Conservation (phyloP, 164 flowering plant genomes). For the Amborella trichopoda region DNA sequence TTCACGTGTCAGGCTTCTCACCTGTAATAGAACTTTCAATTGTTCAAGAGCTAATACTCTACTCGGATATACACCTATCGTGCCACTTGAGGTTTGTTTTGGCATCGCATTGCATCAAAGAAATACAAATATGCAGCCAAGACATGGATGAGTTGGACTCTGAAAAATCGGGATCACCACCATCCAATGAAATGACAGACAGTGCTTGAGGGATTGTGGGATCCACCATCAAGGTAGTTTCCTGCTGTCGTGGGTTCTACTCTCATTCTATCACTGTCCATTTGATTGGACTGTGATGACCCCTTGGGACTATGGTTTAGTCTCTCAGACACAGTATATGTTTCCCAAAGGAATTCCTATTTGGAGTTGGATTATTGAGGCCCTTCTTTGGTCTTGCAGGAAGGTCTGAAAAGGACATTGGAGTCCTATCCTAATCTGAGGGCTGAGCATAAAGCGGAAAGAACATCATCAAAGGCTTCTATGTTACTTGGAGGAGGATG, state of each 20-base stretch:
- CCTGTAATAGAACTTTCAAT: slow-evolving; percentile 67
- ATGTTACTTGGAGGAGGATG: slow-evolving; percentile 63
- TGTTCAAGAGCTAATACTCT: slow-evolving; percentile 81
- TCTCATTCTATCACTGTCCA: slow-evolving; percentile 81
- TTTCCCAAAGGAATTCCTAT: too few species aligned
- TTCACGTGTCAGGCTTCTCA: slow-evolving; percentile 76
- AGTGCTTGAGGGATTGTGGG: too few species aligned
- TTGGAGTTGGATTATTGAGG: too few species aligned
- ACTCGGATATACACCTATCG: slow-evolving; percentile 77
- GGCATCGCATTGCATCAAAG: too few species aligned
- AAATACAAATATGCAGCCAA: too few species aligned
- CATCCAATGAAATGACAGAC: too few species aligned
- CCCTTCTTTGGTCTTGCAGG: slow-evolving; percentile 44
- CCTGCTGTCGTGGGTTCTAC: slow-evolving; percentile 80
- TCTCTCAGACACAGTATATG: too few species aligned
- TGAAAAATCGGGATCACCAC: too few species aligned
- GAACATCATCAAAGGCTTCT: slow-evolving; percentile 82
- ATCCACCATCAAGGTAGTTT: too few species aligned
- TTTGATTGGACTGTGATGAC: too few species aligned
- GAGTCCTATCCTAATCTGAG: slow-evolving; percentile 68
- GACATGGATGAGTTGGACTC: too few species aligned
- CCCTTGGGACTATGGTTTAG: too few species aligned
- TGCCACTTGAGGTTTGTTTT: slow-evolving; percentile 84
- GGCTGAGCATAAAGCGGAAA: slow-evolving; percentile 30
- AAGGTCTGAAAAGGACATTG: slow-evolving; percentile 68